Percentiles rank a stretch among this genome's conserved stretches.
phyloP scores from a whole-genome alignment of 176 grass and related monocot species.

The Triticum aestivum region IWGSC_CS_RefSeq_v2.1 NC_057810.1:533138183-533138682 shows the following conservation, averaged over 20 bases:
- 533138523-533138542: background rate
- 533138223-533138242: background rate
- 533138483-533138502: background rate
- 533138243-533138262: background rate
- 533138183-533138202: background rate
- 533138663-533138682: too few relatives aligned
- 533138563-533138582: background rate
- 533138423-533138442: conserved; percentile 18
- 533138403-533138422: background rate
- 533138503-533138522: background rate
- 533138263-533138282: conserved; percentile 38
- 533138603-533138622: background rate
- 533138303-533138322: conserved; percentile 18
- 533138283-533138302: conserved; percentile 59
- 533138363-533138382: conserved; percentile 49
- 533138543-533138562: background rate
- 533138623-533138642: too few relatives aligned
- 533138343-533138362: conserved; percentile 44
- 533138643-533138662: too few relatives aligned
- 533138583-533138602: background rate
- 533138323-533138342: conserved; percentile 28
- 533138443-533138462: background rate
- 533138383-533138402: conserved; percentile 28
- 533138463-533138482: background rate
- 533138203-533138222: background rate